These are phyloP conservation scores for Chalaropsis thielavioides DNA, from an alignment of 2,329 filamentous ascomycete species.

Conservation along the genomic window DNA sequence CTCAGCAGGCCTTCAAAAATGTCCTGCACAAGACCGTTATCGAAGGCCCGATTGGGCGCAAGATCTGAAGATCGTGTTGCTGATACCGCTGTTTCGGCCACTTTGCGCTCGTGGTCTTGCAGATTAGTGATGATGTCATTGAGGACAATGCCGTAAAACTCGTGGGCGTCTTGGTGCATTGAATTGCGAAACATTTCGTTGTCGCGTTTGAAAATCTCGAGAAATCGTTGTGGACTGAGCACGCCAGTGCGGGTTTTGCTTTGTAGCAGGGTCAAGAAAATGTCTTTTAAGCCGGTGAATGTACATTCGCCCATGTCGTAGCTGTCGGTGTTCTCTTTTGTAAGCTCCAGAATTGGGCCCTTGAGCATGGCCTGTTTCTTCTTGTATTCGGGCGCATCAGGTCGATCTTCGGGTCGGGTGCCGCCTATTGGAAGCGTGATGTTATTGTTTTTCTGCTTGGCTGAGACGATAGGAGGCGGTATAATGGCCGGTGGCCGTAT, in stretches of 20 bases:
- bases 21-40: slow-evolving; percentile 75
- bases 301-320: slow-evolving; percentile 93
- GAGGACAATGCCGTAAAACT: slow-evolving; percentile 87
- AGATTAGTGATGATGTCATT: slow-evolving; percentile 93
- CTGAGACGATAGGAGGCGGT: slow-evolving; percentile 30
- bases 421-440: slow-evolving; percentile 26
- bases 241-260: slow-evolving; percentile 75
- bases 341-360: slow-evolving; percentile 74
- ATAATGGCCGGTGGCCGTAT: slow-evolving; percentile 40
- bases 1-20: slow-evolving; percentile 90
- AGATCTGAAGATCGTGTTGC: slow-evolving; percentile 28
- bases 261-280: slow-evolving; percentile 79
- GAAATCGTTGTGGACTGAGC: slow-evolving; percentile 77
- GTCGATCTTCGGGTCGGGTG: slow-evolving; percentile 71
- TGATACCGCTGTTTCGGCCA: slow-evolving; percentile 35
- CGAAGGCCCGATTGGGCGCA: slow-evolving; percentile 28
- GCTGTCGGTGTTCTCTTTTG: slow-evolving; percentile 59
- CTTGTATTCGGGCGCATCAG: slow-evolving; percentile 90
- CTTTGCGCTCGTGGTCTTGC: slow-evolving; percentile 53
- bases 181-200: slow-evolving; percentile 96
- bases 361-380: slow-evolving; percentile 88
- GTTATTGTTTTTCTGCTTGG: slow-evolving; percentile 20
- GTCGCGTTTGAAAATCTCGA: slow-evolving; percentile 84
- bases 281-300: slow-evolving; percentile 89
- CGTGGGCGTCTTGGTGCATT: slow-evolving; percentile 97